phyloP scores from a whole-genome alignment of 208 protist species.

The Angomonas ambiguus region DNA sequence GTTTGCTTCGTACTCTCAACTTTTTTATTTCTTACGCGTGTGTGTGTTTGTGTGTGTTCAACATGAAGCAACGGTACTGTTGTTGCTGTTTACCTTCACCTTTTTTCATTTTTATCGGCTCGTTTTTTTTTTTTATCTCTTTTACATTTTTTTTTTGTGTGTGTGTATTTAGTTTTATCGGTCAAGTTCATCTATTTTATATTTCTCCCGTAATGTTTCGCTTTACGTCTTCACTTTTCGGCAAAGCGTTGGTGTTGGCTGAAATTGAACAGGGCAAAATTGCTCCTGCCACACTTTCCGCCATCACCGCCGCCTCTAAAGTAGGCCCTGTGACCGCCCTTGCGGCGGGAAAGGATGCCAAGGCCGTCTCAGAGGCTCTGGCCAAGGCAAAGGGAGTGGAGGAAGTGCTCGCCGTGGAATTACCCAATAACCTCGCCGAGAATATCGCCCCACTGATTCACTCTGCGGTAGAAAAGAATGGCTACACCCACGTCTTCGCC shows the following conservation, averaged over 20 bases:
- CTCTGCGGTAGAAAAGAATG: slow-evolving; percentile 39
- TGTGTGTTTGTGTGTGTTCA: too few relatives aligned
- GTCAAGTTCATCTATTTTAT: neutral
- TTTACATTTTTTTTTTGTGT: slow-evolving; percentile 10
- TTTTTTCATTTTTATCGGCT: slow-evolving; percentile 2
- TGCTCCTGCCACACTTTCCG: slow-evolving; percentile 68
- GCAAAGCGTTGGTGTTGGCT: slow-evolving; percentile 70
- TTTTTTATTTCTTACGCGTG: too few relatives aligned
- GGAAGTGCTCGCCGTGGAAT: slow-evolving; percentile 78
- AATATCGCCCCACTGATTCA: slow-evolving; percentile 66
- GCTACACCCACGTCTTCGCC: slow-evolving; percentile 94
- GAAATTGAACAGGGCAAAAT: slow-evolving; percentile 67
- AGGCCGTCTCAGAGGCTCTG: slow-evolving; percentile 34
- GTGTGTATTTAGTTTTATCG: neutral
- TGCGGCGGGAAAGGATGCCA: slow-evolving; percentile 58
- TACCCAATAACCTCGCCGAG: slow-evolving; percentile 82
- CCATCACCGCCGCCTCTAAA: slow-evolving; percentile 84
- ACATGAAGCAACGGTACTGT: too few relatives aligned
- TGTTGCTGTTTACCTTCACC: slow-evolving; percentile 5
- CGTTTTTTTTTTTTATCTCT: neutral
- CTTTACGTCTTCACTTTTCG: slow-evolving; percentile 20
- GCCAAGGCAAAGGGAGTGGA: slow-evolving; percentile 74
- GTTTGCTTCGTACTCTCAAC: slow-evolving; percentile 4
- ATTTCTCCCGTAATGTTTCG: slow-evolving; percentile 47
- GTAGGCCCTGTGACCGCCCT: slow-evolving; percentile 83